A percentile compares a stretch with the other conserved stretches of the same genome.
Evolutionary conservation across 2,329 filamentous ascomycete species (phyloP).

Genomic region (Cladosporium austrohemisphaericum): DNA sequence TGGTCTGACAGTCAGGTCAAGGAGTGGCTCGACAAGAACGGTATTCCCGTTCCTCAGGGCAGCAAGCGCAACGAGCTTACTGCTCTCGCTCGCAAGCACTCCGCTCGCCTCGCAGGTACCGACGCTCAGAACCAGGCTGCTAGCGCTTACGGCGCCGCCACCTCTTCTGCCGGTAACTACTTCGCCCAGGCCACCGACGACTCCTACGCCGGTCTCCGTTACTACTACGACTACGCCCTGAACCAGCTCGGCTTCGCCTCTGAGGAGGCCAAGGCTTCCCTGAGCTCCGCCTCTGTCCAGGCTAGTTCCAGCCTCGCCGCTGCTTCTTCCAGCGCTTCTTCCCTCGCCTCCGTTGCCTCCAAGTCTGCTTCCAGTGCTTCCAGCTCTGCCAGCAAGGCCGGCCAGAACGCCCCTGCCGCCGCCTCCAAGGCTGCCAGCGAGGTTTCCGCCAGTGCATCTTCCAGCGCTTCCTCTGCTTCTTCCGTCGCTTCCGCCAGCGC

Average conservation of each 20-base stretch:
- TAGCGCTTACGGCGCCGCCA: constrained; percentile 43
- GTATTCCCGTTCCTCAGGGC: constrained; percentile 84
- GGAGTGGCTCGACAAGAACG: constrained; percentile 88
- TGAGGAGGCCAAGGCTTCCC: constrained; percentile 33
- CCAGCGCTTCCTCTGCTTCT: constrained; percentile 21
- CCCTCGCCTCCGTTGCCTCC: constrained; percentile 23
- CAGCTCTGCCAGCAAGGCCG: constrained; percentile 16
- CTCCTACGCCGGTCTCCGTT: constrained; percentile 36
- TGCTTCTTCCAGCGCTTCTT: constrained; percentile 30
- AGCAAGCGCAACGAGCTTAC: constrained; percentile 86
- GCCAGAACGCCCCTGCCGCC: constrained; percentile 21
- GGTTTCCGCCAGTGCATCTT: constrained; percentile 29
- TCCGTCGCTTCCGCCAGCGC: constrained; percentile 32
- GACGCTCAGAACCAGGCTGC: constrained; percentile 53
- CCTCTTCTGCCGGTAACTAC: constrained; percentile 63
- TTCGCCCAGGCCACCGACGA: constrained; percentile 72
- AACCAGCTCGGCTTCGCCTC: constrained; percentile 45
- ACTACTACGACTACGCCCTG: constrained; percentile 42
- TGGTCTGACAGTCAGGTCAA: constrained; percentile 92
- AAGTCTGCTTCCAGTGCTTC: constrained; percentile 23
- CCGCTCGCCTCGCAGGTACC: constrained; percentile 61
- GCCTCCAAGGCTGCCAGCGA: constrained; percentile 33
- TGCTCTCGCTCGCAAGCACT: constrained; percentile 84
- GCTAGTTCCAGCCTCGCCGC: constrained; percentile 22
- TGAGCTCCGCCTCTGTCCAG: constrained; percentile 33